These are phyloP conservation scores for Gautieria morchelliformis DNA, from an alignment of 768 basidiomycete genomes.

Conservation along the genomic window DNA sequence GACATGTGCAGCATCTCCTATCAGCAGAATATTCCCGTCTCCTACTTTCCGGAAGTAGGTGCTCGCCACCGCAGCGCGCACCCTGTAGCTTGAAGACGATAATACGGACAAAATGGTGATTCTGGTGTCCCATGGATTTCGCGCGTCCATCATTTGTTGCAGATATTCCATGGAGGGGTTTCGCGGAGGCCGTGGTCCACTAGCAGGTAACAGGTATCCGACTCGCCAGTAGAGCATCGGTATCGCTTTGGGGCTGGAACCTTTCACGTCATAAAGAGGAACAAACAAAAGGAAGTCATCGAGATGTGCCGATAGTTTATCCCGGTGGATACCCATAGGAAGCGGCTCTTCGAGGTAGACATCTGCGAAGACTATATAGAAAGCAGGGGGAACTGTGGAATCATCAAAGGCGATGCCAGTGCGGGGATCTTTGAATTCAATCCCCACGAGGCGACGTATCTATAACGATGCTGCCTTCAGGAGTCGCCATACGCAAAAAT, in stretches of 20 bases:
- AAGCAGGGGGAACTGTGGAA: neutral
- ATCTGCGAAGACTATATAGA: conserved; percentile 2
- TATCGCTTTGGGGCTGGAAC: conserved; percentile 8
- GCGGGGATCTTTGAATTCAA: conserved; percentile 34
- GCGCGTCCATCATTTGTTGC: conserved; percentile 30
- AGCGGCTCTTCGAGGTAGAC: conserved; percentile 27
- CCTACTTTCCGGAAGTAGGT: neutral
- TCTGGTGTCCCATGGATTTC: conserved; percentile 2
- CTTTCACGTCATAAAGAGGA: conserved; percentile 26
- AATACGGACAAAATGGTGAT: neutral
- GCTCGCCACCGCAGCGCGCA: conserved; percentile 4
- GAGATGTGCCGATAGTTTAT: conserved; percentile 19
- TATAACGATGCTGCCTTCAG: conserved; percentile 12
- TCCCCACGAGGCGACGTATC: conserved; percentile 33
- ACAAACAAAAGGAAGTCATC: conserved; percentile 27
- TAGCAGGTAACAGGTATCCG: conserved; percentile 27
- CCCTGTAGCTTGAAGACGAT: conserved; percentile 5
- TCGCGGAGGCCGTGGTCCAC: conserved; percentile 26
- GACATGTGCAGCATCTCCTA: conserved; percentile 43
- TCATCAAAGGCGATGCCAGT: conserved; percentile 3
- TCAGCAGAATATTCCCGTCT: conserved; percentile 14
- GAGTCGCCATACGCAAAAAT: neutral
- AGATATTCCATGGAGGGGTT: conserved; percentile 31
- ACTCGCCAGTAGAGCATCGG: conserved; percentile 29
- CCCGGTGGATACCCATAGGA: conserved; percentile 15